Evolutionary conservation across 2,329 filamentous ascomycete species (phyloP).

Genomic region (Eutypella sp.): DNA sequence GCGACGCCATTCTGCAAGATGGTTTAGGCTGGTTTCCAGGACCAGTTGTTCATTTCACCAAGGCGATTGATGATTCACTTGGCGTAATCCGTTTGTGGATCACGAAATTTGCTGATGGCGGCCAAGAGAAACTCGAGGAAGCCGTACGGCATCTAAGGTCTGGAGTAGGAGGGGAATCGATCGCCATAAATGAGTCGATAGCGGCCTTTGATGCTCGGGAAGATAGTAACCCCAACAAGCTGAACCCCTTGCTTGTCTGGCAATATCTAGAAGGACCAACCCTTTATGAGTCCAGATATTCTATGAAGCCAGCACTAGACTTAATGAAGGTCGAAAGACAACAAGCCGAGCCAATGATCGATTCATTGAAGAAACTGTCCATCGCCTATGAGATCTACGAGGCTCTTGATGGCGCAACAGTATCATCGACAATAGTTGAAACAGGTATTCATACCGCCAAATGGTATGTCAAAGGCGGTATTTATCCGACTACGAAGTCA

Average conservation of each 20-base stretch:
- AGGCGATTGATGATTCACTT: not conserved
- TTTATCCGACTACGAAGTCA: not conserved
- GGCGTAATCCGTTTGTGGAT: not conserved
- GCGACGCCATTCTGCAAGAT: not conserved
- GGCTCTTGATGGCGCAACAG: constrained; percentile 1
- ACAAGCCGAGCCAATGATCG: not conserved
- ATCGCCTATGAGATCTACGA: not conserved
- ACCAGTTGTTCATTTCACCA: not conserved
- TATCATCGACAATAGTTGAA: not conserved
- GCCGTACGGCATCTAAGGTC: not conserved
- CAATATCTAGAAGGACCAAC: constrained; percentile 1
- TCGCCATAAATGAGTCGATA: not conserved
- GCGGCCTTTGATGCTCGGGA: not conserved
- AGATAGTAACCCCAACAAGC: not conserved
- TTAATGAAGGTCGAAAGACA: not conserved
- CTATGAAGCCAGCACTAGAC: not conserved
- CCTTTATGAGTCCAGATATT: not conserved
- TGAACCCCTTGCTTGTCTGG: not conserved
- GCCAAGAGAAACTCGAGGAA: not conserved
- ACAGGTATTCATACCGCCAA: not conserved
- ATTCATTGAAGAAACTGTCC: not conserved
- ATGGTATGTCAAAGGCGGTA: not conserved
- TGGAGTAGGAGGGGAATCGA: too few relatives aligned
- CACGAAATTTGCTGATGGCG: not conserved
- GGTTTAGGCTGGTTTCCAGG: not conserved